Conservation (phyloP, 306 rosid genomes). For the Comarum palustre region DNA sequence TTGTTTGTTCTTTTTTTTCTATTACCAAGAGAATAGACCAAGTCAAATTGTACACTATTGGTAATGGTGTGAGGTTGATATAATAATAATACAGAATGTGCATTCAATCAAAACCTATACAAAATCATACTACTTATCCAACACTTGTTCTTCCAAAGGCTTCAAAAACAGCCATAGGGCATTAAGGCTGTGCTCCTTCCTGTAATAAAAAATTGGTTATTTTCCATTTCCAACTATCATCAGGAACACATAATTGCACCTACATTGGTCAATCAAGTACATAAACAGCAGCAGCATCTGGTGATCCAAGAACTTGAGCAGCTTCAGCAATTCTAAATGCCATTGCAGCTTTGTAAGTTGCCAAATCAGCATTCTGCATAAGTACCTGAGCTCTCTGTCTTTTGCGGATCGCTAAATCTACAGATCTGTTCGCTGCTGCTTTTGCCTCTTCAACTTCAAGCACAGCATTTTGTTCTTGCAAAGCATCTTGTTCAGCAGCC, state of each 20-base stretch:
- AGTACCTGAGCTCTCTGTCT: conserved; percentile 63
- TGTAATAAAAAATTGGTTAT: conserved; percentile 28
- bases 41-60: conserved; percentile 41
- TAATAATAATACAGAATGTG: conserved; percentile 53
- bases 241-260: conserved; percentile 23
- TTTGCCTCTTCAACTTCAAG: conserved; percentile 49
- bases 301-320: conserved; percentile 38
- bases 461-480: conserved; percentile 45
- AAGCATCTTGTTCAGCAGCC: conserved; percentile 41
- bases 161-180: conserved; percentile 33
- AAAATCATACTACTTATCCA: conserved; percentile 42
- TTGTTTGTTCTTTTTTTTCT: background rate
- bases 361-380: conserved; percentile 64
- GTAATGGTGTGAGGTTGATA: conserved; percentile 41
- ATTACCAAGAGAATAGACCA: conserved; percentile 31
- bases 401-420: conserved; percentile 49
- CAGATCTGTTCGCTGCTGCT: conserved; percentile 37
- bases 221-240: conserved; percentile 15
- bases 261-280: conserved; percentile 50
- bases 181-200: conserved; percentile 14
- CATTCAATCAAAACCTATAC: conserved; percentile 65
- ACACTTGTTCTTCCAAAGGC: conserved; percentile 22
- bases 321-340: conserved; percentile 60
- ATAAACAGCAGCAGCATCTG: conserved; percentile 31
- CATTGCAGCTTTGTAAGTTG: conserved; percentile 54